Conservation (phyloP, 2,329 filamentous ascomycete genomes). For the Berkeleyomyces rouxiae region DNA sequence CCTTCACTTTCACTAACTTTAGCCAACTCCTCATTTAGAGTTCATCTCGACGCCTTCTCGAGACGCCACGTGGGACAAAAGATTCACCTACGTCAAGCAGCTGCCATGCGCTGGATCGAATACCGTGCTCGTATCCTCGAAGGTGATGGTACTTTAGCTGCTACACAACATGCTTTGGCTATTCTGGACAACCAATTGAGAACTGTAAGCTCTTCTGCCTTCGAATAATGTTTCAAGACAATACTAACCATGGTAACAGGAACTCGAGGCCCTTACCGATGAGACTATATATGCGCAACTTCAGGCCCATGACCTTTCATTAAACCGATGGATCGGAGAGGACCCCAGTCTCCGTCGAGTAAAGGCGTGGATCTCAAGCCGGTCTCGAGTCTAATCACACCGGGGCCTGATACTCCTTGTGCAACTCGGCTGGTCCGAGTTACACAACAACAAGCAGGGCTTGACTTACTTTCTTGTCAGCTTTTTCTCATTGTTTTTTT, state of each 20-base stretch:
- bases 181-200: slow-evolving; percentile 41
- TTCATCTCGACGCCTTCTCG: slow-evolving; percentile 42
- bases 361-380: slow-evolving; percentile 39
- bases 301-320: slow-evolving; percentile 32
- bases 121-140: slow-evolving; percentile 36
- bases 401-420: slow-evolving; percentile 2
- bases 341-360: slow-evolving; percentile 42
- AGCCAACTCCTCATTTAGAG: slow-evolving; percentile 22
- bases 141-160: slow-evolving; percentile 31
- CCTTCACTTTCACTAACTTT: background rate
- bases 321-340: slow-evolving; percentile 46
- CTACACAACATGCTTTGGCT: slow-evolving; percentile 32
- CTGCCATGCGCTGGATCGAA: slow-evolving; percentile 42
- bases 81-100: slow-evolving; percentile 44
- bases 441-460: slow-evolving; percentile 1
- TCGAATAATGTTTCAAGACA: background rate
- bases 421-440: background rate
- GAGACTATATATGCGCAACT: slow-evolving; percentile 41
- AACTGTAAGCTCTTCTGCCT: slow-evolving; percentile 27
- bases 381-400: slow-evolving; percentile 17
- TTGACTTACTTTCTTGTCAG: background rate
- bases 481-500: background rate
- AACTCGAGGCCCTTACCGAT: slow-evolving; percentile 41
- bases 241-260: slow-evolving; percentile 24
- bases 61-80: slow-evolving; percentile 48